Evolutionary conservation across 495 filamentous ascomycete species (phyloP), one percentile per base, ranked within the genome.

Genomic region (Penicillium crystallinum): DNA sequence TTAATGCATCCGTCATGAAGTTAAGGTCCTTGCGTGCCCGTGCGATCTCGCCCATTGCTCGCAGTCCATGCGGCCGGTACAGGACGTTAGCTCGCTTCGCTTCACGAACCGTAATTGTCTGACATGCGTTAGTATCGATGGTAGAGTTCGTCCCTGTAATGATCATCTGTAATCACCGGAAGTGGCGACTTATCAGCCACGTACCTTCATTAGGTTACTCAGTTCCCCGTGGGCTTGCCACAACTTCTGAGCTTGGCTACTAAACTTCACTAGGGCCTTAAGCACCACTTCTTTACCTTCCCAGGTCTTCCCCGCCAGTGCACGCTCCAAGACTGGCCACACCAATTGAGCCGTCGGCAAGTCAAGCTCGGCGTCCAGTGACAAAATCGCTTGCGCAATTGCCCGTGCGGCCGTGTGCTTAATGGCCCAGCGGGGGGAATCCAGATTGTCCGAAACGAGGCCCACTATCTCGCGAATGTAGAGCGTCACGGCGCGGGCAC

Each of bases 271-370:
- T 65, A 95, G 86, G n/a, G 88, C 86, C 50, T 83, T 77, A n/a
- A 97, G 72, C 41, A 97, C 83, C 50, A 81, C 84, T 67, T 97
- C 93, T 69, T 98, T 98, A 8, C 90, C 90, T 9, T 88, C 83
- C 81, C 95, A 98, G 4, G 90, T 95, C 71, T 95, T 97, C 18
- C 95, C 85, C 14, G 79, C 76, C 45, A 96, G 62, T 2, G 90
- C 84, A 60, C 84, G 87, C 37, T 96, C 88, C 19, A 95, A 73
- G 0, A 84, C 80, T 0, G 89, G 89, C 90, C 90, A 98, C 17
- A 96, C 60, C 10, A 76, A 71, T 58, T 79, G 74, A 27, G 87
- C 74, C 38, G 86, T 82, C 7, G 64, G 40, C 27, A 73, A 65
- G 56, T 73, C 72, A 15, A 90, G 77, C 48, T 85, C 80, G 11